These are phyloP conservation scores for Starmera stellimalicola DNA, from an alignment of 1,139 yeast genomes.

Conservation along the genomic window DNA sequence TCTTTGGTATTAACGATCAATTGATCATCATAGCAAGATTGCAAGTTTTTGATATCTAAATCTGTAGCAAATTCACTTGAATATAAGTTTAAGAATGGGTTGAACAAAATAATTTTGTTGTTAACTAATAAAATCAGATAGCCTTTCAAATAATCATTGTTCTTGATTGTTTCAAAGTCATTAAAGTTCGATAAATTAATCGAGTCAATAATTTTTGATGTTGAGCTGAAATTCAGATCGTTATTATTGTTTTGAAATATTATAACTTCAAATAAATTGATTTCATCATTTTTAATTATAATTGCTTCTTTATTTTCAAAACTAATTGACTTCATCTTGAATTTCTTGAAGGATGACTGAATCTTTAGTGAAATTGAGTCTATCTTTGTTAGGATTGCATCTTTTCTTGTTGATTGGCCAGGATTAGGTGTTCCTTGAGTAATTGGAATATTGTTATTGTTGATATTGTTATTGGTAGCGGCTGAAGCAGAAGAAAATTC, in stretches of 20 bases:
- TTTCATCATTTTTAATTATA: slow-evolving; percentile 29
- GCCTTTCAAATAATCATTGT: slow-evolving; percentile 11
- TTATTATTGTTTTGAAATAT: slow-evolving; percentile 30
- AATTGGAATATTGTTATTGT: slow-evolving; percentile 9
- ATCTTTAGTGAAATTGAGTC: slow-evolving; percentile 22
- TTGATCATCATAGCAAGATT: slow-evolving; percentile 15
- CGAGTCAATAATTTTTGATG: slow-evolving; percentile 19
- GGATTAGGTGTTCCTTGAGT: slow-evolving; percentile 1
- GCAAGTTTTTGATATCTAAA: slow-evolving; percentile 16
- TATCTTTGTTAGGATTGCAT: slow-evolving; percentile 55
- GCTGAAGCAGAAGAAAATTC: slow-evolving; percentile 12
- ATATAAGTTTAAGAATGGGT: slow-evolving; percentile 55
- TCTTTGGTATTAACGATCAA: slow-evolving; percentile 11
- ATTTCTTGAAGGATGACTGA: slow-evolving; percentile 22
- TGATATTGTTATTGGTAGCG: slow-evolving; percentile 7
- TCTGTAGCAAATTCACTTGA: slow-evolving; percentile 15
- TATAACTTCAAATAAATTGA: slow-evolving; percentile 36
- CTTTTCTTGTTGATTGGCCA: slow-evolving; percentile 30
- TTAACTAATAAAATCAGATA: slow-evolving; percentile 24
- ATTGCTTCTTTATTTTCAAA: slow-evolving; percentile 54
- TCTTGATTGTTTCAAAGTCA: slow-evolving; percentile 12
- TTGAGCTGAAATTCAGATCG: too few relatives aligned
- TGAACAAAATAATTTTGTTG: slow-evolving; percentile 37
- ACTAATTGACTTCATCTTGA: slow-evolving; percentile 35
- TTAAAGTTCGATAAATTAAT: slow-evolving; percentile 12